These are phyloP conservation scores for Nitzschia inconspicua DNA, from an alignment of 108 stramenopile species.

Conservation along the genomic window DNA sequence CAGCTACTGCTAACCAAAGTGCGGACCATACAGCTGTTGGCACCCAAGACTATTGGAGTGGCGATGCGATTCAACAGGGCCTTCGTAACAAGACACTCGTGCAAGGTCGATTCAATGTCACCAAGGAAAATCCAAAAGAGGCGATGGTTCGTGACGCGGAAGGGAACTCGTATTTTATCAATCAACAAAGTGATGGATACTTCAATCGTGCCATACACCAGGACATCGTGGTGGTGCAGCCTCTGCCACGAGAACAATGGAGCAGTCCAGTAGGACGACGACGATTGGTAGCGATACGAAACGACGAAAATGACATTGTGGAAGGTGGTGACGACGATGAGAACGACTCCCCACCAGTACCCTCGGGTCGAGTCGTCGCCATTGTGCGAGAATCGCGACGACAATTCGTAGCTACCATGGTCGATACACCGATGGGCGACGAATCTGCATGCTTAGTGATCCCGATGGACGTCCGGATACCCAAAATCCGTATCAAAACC, in stretches of 20 bases:
- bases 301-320: conserved; percentile 30
- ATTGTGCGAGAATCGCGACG: conserved; percentile 30
- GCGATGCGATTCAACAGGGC: conserved; percentile 25
- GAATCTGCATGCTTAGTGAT: conserved; percentile 38
- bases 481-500: conserved; percentile 51
- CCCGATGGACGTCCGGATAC: conserved; percentile 56
- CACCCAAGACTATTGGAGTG: conserved; percentile 18
- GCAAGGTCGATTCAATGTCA: conserved; percentile 36
- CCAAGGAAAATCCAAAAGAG: conserved; percentile 50
- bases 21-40: background rate
- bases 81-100: conserved; percentile 25
- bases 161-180: conserved; percentile 27
- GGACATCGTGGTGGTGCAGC: conserved; percentile 45
- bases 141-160: conserved; percentile 14
- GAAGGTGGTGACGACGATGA: background rate
- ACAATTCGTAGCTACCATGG: conserved; percentile 44
- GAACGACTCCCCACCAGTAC: conserved; percentile 24
- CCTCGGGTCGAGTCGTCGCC: conserved; percentile 49
- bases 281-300: conserved; percentile 31
- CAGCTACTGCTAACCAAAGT: background rate
- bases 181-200: conserved; percentile 26
- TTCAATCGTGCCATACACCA: conserved; percentile 54
- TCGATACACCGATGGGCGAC: conserved; percentile 35
- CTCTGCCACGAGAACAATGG: conserved; percentile 37
- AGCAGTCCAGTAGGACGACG: conserved; percentile 41